Conservation (phyloP, 1,284 basidiomycete species). For the Ustilago crameri region DNA sequence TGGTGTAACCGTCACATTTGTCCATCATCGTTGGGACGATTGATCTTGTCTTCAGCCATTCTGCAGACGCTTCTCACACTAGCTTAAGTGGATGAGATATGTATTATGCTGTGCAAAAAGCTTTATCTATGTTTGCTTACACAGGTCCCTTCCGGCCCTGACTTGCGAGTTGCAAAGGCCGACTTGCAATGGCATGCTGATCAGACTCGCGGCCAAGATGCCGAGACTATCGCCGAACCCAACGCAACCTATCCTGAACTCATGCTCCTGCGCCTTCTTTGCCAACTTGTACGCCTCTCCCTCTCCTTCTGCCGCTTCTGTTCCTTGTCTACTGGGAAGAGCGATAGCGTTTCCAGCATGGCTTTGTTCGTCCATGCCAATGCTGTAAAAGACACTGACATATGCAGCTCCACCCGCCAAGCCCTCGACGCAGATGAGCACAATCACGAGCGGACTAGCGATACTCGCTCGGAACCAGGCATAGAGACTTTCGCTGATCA, state of each 20-base stretch:
- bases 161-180: slow-evolving; percentile 58
- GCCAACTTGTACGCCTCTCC: slow-evolving; percentile 7
- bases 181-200: slow-evolving; percentile 64
- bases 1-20: too few relatives aligned
- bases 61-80: too few relatives aligned
- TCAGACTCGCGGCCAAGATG: slow-evolving; percentile 59
- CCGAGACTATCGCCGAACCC: slow-evolving; percentile 65
- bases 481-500: slow-evolving; percentile 74
- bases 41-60: too few relatives aligned
- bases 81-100: neutral
- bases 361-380: slow-evolving; percentile 40
- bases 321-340: neutral
- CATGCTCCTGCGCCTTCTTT: slow-evolving; percentile 58
- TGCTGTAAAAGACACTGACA: slow-evolving; percentile 60
- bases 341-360: neutral
- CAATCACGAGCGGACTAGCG: slow-evolving; percentile 62
- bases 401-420: slow-evolving; percentile 59
- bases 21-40: too few relatives aligned
- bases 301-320: neutral
- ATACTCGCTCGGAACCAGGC: slow-evolving; percentile 62
- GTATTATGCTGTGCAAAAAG: neutral
- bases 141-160: slow-evolving; percentile 48
- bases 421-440: slow-evolving; percentile 63
- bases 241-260: slow-evolving; percentile 65
- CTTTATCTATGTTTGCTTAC: slow-evolving; percentile 51